Evolutionary conservation across 352 stramenopile species (phyloP), one percentile per base, ranked within the genome.

Genomic region (Phytophthora rubi): DNA sequence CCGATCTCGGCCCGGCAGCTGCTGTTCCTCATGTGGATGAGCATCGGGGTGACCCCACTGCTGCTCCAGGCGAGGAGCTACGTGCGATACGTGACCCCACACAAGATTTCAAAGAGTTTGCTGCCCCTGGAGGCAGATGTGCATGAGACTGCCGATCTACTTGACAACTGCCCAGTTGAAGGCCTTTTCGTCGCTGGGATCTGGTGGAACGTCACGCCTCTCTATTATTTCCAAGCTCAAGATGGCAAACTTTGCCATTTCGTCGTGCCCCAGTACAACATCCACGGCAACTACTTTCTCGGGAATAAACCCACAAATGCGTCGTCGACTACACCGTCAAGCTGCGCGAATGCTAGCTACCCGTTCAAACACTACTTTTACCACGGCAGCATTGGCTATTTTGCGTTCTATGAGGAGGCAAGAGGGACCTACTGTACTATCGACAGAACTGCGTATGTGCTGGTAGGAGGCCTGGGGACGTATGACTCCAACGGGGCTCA

Each of bases 31-130:
- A 44, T 78, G 21, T 77, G 74, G 71, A 53, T 77, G 42, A 39
- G 70, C 28, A 66, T 71, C 23, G 68, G 73, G 4, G 42, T 74
- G 18, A 57, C 47, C 3, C 68, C 81, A 15, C 53, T 83, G 39
- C 10, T 85, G 76, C 75, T 88, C 33, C 71, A 81, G 21, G 54
- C 54, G 13, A 65, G 71, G 39, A 80, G 73, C 56, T 80, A 73
- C 23, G 28, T 69, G 21, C 60, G 64, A 16, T 73, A 73, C 9
- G 65, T 71, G 55, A 70, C 73, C 0, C 69, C 73, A 6, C 73
- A 77, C 60, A 80, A 80, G 56, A 76, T 77, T 28, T 77, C 69
- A 2, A 59, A 48, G 21, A 58, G 44, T 13, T 26, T 77, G 6
- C 30, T 75, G 4, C 33, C 68, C 8, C 37, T 28, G 16, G 28